Evolutionary conservation across 2,329 filamentous ascomycete genomes (phyloP).

Genomic region (Pseudofabraea citricarpa): DNA sequence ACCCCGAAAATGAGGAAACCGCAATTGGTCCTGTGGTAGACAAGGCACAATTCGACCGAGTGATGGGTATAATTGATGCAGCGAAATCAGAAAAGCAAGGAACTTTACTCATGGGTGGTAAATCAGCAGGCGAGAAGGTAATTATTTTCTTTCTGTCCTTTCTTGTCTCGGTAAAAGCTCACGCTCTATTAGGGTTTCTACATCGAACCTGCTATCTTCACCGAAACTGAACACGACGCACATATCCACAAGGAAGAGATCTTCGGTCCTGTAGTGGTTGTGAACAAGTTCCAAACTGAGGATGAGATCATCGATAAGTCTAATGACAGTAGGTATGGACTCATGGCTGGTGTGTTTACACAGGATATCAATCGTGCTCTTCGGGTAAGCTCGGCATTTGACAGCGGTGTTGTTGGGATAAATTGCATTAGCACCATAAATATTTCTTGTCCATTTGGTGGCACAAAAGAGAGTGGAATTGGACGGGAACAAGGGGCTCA

Average conservation of each 20-base stretch:
- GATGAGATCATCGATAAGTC: conserved; percentile 52
- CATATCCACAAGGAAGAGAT: conserved; percentile 58
- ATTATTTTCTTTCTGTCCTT: background rate
- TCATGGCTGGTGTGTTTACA: conserved; percentile 54
- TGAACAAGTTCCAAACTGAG: conserved; percentile 52
- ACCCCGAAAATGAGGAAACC: conserved; percentile 38
- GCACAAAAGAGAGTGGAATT: conserved; percentile 70
- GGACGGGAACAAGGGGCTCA: conserved; percentile 50
- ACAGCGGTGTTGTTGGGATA: conserved; percentile 68
- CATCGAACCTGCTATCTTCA: conserved; percentile 46
- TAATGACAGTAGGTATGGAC: conserved; percentile 53
- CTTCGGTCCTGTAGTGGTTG: conserved; percentile 57
- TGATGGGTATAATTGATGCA: background rate
- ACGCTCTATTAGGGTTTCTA: conserved; percentile 47
- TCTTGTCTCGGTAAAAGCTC: background rate
- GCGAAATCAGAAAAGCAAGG: conserved; percentile 3
- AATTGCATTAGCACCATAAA: conserved; percentile 42
- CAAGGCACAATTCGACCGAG: conserved; percentile 35
- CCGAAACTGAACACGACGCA: conserved; percentile 41
- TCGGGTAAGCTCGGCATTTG: conserved; percentile 47
- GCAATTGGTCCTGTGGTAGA: conserved; percentile 41
- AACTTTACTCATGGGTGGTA: conserved; percentile 2
- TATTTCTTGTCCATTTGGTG: conserved; percentile 50
- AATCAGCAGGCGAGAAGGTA: conserved; percentile 1
- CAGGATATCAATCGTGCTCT: conserved; percentile 59